These are phyloP conservation scores for Phytophthora pinifolia DNA, from an alignment of 352 stramenopile genomes.

Conservation along the genomic window DNA sequence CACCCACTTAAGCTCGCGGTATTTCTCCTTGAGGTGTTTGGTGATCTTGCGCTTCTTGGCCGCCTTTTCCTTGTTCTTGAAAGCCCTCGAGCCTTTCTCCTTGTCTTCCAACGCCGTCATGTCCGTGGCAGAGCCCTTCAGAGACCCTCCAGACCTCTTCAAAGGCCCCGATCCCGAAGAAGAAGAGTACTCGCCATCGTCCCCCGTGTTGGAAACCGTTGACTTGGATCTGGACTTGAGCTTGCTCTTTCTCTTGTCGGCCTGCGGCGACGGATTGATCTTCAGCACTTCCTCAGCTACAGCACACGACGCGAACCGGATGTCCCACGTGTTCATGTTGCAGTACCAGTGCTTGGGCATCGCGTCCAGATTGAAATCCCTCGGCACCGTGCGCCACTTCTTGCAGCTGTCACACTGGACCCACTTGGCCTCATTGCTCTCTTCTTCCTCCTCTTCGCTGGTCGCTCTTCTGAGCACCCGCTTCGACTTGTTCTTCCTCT, in stretches of 20 bases:
- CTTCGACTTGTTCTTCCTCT: slow-evolving; percentile 61
- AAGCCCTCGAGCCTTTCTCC: slow-evolving; percentile 24
- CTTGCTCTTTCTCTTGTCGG: slow-evolving; percentile 31
- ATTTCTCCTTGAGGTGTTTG: slow-evolving; percentile 82
- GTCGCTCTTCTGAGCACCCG: slow-evolving; percentile 22
- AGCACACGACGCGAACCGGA: slow-evolving; percentile 81
- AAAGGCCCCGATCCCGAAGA: slow-evolving; percentile 35
- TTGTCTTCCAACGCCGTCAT: slow-evolving; percentile 29
- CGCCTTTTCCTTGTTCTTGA: slow-evolving; percentile 63
- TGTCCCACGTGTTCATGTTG: slow-evolving; percentile 94
- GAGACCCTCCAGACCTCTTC: slow-evolving; percentile 25
- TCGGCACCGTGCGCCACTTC: slow-evolving; percentile 95
- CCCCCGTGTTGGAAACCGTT: slow-evolving; percentile 12
- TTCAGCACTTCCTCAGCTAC: slow-evolving; percentile 89
- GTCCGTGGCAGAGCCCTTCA: slow-evolving; percentile 20
- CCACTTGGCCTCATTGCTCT: slow-evolving; percentile 86
- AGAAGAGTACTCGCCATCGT: slow-evolving; percentile 40
- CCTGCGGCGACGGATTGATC: slow-evolving; percentile 24
- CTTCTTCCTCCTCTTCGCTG: slow-evolving; percentile 31
- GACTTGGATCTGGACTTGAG: slow-evolving; percentile 38
- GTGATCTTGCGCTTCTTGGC: slow-evolving; percentile 78
- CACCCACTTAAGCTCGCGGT: slow-evolving; percentile 92
- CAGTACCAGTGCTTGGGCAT: slow-evolving; percentile 97
- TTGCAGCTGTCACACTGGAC: slow-evolving; percentile 96
- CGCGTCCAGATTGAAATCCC: slow-evolving; percentile 81